These are phyloP conservation scores for Saturnispora mendoncae DNA, from an alignment of 805 yeast genomes.

Conservation along the genomic window DNA sequence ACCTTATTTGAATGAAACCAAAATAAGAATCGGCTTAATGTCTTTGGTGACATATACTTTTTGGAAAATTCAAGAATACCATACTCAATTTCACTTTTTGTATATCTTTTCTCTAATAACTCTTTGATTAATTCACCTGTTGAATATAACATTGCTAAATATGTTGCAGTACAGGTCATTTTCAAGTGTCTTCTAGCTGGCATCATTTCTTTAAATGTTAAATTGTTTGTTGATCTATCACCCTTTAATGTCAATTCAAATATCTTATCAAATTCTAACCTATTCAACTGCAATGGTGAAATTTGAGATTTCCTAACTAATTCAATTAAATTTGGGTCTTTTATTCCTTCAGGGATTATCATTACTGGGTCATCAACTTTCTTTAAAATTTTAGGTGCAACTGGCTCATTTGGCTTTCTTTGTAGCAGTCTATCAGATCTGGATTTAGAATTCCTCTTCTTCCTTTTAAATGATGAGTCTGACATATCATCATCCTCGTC, in stretches of 20 bases:
- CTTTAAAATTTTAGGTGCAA: neutral
- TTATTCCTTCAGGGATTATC: conserved; percentile 5
- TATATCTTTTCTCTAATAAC: conserved; percentile 3
- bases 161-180: conserved; percentile 9
- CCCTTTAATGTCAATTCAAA: conserved; percentile 8
- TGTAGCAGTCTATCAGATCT: conserved; percentile 4
- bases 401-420: conserved; percentile 1
- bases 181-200: conserved; percentile 8
- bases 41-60: conserved; percentile 9
- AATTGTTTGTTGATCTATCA: conserved; percentile 4
- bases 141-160: conserved; percentile 9
- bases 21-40: conserved; percentile 7
- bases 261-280: conserved; percentile 7
- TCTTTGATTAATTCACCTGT: conserved; percentile 10
- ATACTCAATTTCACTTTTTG: conserved; percentile 5
- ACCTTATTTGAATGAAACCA: conserved; percentile 9
- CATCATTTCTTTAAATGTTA: conserved; percentile 11
- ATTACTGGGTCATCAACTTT: neutral
- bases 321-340: conserved; percentile 5
- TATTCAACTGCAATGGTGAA: conserved; percentile 3
- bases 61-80: conserved; percentile 5
- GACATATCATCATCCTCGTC: neutral
- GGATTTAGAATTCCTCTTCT: neutral
- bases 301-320: conserved; percentile 6
- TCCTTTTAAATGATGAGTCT: too few species aligned